A percentile compares a stretch with the other conserved stretches of the same genome.
These are phyloP conservation scores for Didymella pinodella DNA, from an alignment of 2,329 filamentous ascomycete species.

Conservation along the genomic window DNA sequence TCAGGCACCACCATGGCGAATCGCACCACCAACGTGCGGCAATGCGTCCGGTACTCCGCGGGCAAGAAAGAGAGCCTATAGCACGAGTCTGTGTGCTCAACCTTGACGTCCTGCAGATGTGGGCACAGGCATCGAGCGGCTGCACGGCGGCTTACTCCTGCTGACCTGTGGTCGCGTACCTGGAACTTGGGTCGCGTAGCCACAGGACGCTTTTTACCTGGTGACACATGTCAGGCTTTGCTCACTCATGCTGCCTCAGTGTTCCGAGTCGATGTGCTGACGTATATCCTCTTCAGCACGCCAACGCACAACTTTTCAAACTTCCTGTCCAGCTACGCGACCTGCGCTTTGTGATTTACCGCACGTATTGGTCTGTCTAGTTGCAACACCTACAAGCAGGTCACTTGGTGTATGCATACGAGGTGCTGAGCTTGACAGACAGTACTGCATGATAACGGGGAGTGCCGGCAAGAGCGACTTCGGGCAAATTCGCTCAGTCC, in stretches of 20 bases:
- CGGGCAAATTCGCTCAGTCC: background rate
- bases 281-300: too few relatives aligned
- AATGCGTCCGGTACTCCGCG: conserved; percentile 3
- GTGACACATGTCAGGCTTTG: background rate
- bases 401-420: background rate
- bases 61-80: background rate
- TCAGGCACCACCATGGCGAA: conserved; percentile 1
- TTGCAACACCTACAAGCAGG: conserved; percentile 9
- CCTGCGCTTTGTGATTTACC: background rate
- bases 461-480: conserved; percentile 8
- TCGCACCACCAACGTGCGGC: conserved; percentile 2
- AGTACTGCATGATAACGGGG: background rate
- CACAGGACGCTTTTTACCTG: background rate
- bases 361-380: background rate
- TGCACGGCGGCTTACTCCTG: conserved; percentile 7
- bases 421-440: background rate
- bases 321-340: background rate
- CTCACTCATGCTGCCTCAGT: conserved; percentile 7
- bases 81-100: background rate
- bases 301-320: background rate
- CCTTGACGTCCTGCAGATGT: background rate
- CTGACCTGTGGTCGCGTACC: conserved; percentile 1
- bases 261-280: background rate
- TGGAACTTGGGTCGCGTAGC: background rate
- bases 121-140: background rate